A percentile compares a stretch with the other conserved stretches of the same genome.
Conservation (phyloP, 805 yeast genomes). For the Limtongia smithiae region DNA sequence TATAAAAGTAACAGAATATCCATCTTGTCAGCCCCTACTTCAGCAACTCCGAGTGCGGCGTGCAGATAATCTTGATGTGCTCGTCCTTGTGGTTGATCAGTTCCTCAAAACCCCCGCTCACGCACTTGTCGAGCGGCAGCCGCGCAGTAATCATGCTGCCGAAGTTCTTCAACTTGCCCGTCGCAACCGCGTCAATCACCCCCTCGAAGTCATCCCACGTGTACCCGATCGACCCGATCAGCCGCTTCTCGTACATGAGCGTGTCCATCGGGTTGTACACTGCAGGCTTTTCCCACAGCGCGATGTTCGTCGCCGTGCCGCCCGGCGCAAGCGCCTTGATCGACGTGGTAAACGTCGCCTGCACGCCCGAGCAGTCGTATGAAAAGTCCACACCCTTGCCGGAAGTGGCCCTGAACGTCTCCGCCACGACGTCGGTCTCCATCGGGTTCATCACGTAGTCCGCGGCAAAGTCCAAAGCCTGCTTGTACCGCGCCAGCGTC, state of each 20-base stretch:
- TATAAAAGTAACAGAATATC: too few relatives aligned
- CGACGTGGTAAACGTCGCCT: slow-evolving; percentile 51
- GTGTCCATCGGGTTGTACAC: slow-evolving; percentile 54
- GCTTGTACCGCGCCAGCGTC: slow-evolving; percentile 43
- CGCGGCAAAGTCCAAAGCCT: slow-evolving; percentile 40
- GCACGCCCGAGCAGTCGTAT: slow-evolving; percentile 56
- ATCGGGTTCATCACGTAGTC: slow-evolving; percentile 48
- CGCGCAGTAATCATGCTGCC: slow-evolving; percentile 50
- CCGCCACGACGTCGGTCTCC: slow-evolving; percentile 39
- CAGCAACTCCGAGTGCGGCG: slow-evolving; percentile 13
- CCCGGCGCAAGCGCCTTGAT: slow-evolving; percentile 49
- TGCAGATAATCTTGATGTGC: slow-evolving; percentile 27
- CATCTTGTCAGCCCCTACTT: too few relatives aligned
- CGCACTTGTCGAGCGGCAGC: slow-evolving; percentile 48
- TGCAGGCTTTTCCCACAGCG: slow-evolving; percentile 56
- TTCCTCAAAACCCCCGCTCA: slow-evolving; percentile 52
- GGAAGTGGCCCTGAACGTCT: slow-evolving; percentile 39
- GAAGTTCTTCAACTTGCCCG: slow-evolving; percentile 45
- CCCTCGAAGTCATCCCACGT: slow-evolving; percentile 54
- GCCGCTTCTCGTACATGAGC: slow-evolving; percentile 51
- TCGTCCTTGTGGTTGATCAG: slow-evolving; percentile 50
- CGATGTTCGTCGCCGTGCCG: slow-evolving; percentile 61
- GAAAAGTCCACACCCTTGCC: slow-evolving; percentile 49
- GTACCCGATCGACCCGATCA: slow-evolving; percentile 63
- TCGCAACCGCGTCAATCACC: slow-evolving; percentile 50